Percentiles rank a stretch among this genome's conserved stretches.
Conservation (phyloP, 176 grass and related monocot genomes). For the Rhynchospora pubera region DNA sequence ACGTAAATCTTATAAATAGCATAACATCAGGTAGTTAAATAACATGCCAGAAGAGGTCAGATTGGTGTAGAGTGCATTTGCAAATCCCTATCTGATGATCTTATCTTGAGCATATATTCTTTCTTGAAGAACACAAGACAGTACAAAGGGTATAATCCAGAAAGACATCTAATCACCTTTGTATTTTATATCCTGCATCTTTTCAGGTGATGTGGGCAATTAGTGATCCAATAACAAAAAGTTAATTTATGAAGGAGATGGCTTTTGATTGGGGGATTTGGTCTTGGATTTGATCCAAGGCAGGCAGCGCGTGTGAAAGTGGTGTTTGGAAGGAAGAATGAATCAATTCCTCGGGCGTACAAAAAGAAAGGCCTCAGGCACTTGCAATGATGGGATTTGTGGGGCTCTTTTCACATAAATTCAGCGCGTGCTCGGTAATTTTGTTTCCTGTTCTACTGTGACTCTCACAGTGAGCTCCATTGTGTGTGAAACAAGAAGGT, state of each 20-base stretch:
- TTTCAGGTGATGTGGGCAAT: constrained; percentile 21
- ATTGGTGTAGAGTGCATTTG: not conserved
- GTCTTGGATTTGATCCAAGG: not conserved
- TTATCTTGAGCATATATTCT: not conserved
- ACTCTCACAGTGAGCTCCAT: not conserved
- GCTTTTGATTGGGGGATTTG: not conserved
- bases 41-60: not conserved
- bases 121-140: not conserved
- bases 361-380: constrained; percentile 4
- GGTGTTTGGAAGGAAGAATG: not conserved
- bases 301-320: not conserved
- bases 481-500: not conserved
- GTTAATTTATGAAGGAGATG: not conserved
- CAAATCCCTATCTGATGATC: not conserved
- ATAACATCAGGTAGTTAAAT: not conserved
- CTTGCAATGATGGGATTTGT: constrained; percentile 10
- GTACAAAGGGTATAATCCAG: not conserved
- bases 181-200: constrained; percentile 16
- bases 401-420: not conserved
- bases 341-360: constrained; percentile 13
- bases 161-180: constrained; percentile 7
- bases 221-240: constrained; percentile 11
- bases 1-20: not conserved
- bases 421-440: not conserved
- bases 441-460: not conserved